Evolutionary conservation across 139 green algal species (phyloP).

Genomic region (Eudorina sp.): DNA sequence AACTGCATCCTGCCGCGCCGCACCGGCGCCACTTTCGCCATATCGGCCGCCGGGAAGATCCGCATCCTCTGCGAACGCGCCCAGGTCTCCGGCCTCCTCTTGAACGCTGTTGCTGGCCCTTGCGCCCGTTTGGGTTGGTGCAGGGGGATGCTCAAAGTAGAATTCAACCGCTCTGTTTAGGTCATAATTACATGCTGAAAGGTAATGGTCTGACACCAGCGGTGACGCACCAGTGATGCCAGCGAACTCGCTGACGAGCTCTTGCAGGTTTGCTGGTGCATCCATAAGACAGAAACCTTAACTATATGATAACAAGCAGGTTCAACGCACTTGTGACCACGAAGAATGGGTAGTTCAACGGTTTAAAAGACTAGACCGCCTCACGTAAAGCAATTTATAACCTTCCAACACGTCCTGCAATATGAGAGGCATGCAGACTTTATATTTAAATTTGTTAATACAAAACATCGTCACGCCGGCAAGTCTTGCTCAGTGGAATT

Average conservation of each 20-base stretch:
- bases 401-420: too few relatives aligned
- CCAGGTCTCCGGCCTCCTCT: background rate
- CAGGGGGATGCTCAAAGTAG: slow-evolving; percentile 52
- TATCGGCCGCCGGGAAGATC: background rate
- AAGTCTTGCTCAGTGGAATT: too few relatives aligned
- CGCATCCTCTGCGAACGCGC: background rate
- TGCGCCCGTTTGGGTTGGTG: background rate
- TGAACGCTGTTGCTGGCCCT: background rate
- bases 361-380: too few relatives aligned
- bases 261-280: background rate
- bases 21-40: background rate
- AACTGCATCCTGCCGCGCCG: background rate
- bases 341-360: too few relatives aligned
- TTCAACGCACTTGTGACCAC: background rate
- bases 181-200: slow-evolving; percentile 63
- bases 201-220: slow-evolving; percentile 57
- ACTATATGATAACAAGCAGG: background rate
- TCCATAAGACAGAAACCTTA: background rate
- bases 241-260: slow-evolving; percentile 54
- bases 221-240: slow-evolving; percentile 53
- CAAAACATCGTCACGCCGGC: too few relatives aligned
- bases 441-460: too few relatives aligned
- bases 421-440: too few relatives aligned
- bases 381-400: too few relatives aligned
- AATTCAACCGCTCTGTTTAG: slow-evolving; percentile 57